These are phyloP conservation scores for Paramecium sexaurelia DNA, from an alignment of 73 alveolate genomes.

Conservation along the genomic window DNA sequence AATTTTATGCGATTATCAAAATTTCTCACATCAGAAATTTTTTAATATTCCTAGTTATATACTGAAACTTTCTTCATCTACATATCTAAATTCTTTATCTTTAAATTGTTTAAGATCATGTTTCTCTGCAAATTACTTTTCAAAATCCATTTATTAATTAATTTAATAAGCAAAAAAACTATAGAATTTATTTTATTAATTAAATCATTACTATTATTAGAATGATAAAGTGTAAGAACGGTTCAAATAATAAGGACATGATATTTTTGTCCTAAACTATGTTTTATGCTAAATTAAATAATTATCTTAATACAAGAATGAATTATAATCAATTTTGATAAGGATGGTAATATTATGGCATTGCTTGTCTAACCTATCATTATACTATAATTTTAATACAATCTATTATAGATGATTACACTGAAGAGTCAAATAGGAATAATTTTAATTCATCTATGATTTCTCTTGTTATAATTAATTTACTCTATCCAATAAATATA, in stretches of 20 bases:
- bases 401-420: neutral
- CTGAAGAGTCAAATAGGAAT: neutral
- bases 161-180: neutral
- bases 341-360: neutral
- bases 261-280: neutral
- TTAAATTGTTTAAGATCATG: slow-evolving; percentile 21
- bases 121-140: neutral
- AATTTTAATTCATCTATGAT: neutral
- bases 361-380: neutral
- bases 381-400: neutral
- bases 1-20: neutral
- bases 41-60: slow-evolving; percentile 22
- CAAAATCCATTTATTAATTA: slow-evolving; percentile 57
- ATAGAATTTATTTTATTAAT: neutral
- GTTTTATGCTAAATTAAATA: neutral
- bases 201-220: slow-evolving; percentile 8
- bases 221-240: neutral
- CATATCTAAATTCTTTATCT: slow-evolving; percentile 47
- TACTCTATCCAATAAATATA: neutral
- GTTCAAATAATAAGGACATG: neutral
- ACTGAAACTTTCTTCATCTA: slow-evolving; percentile 18
- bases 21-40: slow-evolving; percentile 67
- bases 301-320: neutral
- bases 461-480: slow-evolving; percentile 21
- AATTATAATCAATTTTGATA: neutral